phyloP scores from a whole-genome alignment of 108 stramenopile genomes.

The Cyclotella distinguenda region DNA sequence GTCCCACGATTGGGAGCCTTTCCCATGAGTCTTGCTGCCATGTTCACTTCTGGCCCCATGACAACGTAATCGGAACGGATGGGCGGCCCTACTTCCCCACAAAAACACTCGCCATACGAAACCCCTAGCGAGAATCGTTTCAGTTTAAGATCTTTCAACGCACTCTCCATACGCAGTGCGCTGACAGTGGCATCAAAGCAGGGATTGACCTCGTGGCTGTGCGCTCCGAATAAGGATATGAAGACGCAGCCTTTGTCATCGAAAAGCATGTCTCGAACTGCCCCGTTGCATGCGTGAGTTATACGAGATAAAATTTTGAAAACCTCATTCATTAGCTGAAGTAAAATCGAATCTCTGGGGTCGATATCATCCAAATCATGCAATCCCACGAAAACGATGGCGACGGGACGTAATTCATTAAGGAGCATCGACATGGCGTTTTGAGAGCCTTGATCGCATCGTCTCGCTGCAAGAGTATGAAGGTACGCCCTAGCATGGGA shows the following conservation, averaged over 20 bases:
- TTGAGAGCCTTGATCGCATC: slow-evolving; percentile 45
- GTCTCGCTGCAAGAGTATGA: slow-evolving; percentile 42
- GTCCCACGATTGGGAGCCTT: slow-evolving; percentile 52
- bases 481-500: slow-evolving; percentile 40
- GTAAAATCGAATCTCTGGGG: slow-evolving; percentile 38
- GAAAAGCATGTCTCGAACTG: slow-evolving; percentile 51
- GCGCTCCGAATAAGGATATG: slow-evolving; percentile 56
- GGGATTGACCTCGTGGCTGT: slow-evolving; percentile 50
- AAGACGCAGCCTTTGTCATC: slow-evolving; percentile 63
- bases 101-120: slow-evolving; percentile 54
- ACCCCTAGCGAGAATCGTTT: slow-evolving; percentile 50
- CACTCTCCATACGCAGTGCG: slow-evolving; percentile 52
- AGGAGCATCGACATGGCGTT: slow-evolving; percentile 50
- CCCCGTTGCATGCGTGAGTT: slow-evolving; percentile 51
- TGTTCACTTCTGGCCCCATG: slow-evolving; percentile 59
- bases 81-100: slow-evolving; percentile 49
- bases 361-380: slow-evolving; percentile 52
- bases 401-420: slow-evolving; percentile 50
- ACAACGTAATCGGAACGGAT: slow-evolving; percentile 52
- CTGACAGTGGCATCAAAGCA: slow-evolving; percentile 51
- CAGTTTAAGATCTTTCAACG: slow-evolving; percentile 44
- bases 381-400: slow-evolving; percentile 49
- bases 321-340: slow-evolving; percentile 46
- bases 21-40: slow-evolving; percentile 54
- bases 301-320: slow-evolving; percentile 51